A percentile compares a stretch with the other conserved stretches of the same genome.
Evolutionary conservation across 352 stramenopile species (phyloP).

Genomic region (Thraustochytrium striatum): DNA sequence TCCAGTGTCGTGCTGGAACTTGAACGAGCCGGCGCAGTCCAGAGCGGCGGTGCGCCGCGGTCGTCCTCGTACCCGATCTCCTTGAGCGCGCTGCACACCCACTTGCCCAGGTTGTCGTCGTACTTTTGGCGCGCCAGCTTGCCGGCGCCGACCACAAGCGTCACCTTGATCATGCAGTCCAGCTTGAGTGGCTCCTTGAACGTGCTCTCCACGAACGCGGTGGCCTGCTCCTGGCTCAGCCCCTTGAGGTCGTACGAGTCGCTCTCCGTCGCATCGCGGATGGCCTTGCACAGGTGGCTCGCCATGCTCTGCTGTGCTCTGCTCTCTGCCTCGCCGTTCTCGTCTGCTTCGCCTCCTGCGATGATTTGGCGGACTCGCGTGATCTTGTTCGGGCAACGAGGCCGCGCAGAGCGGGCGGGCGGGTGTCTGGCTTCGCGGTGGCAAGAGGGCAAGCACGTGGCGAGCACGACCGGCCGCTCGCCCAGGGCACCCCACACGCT

Average conservation of each 20-base stretch:
- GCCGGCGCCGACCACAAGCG: conserved; percentile 65
- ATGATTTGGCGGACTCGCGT: too few relatives aligned
- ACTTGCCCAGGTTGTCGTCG: conserved; percentile 60
- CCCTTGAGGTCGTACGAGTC: conserved; percentile 52
- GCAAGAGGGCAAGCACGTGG: too few relatives aligned
- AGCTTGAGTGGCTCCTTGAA: conserved; percentile 61
- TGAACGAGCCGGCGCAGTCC: conserved; percentile 57
- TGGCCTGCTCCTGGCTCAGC: conserved; percentile 47
- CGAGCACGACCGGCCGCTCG: too few relatives aligned
- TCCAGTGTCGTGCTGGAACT: conserved; percentile 58
- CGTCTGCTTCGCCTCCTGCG: too few relatives aligned
- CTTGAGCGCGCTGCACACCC: conserved; percentile 60
- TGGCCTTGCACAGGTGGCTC: too few relatives aligned
- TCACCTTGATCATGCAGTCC: conserved; percentile 67
- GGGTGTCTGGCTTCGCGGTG: too few relatives aligned
- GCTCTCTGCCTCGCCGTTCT: too few relatives aligned
- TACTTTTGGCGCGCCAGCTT: conserved; percentile 67
- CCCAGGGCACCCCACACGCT: too few relatives aligned
- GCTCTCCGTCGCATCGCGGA: conserved; percentile 42
- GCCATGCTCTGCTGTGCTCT: too few relatives aligned
- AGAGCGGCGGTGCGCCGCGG: not conserved
- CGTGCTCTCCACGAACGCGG: conserved; percentile 44
- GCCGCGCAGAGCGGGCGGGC: too few relatives aligned
- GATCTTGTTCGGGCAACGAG: too few relatives aligned
- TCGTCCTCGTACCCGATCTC: conserved; percentile 61